Percentiles rank a stretch among this genome's conserved stretches.
Evolutionary conservation across 192 early-diverging fungal genomes (phyloP).

Genomic region (Mycoemilia scoparia): DNA sequence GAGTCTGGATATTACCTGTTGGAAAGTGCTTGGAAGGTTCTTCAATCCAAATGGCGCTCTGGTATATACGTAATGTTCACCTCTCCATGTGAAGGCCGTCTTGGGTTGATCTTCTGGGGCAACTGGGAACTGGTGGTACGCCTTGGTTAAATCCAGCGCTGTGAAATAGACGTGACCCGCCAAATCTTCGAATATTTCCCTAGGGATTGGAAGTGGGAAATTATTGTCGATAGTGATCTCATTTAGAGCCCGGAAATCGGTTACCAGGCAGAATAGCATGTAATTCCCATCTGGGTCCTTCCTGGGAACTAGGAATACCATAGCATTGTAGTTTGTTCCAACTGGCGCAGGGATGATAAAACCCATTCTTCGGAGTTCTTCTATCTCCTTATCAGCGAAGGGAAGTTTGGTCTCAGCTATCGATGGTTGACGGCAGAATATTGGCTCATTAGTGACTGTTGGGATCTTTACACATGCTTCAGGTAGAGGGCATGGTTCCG

Average conservation of each 20-base stretch:
- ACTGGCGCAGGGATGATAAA: conserved; percentile 1
- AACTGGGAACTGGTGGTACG: not conserved
- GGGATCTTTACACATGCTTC: too few relatives aligned
- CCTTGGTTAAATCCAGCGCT: conserved; percentile 1
- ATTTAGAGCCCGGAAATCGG: not conserved
- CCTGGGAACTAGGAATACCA: conserved; percentile 1
- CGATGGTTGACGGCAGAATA: too few relatives aligned
- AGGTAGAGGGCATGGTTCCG: too few relatives aligned
- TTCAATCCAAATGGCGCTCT: too few relatives aligned
- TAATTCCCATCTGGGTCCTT: not conserved
- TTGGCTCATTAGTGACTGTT: too few relatives aligned
- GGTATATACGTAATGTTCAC: not conserved
- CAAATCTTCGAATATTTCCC: not conserved
- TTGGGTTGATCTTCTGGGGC: conserved; percentile 1
- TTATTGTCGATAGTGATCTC: not conserved
- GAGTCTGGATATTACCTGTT: too few relatives aligned
- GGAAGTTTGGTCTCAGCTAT: too few relatives aligned
- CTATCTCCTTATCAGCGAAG: not conserved
- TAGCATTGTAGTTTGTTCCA: not conserved
- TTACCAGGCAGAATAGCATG: not conserved
- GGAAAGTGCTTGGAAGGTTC: too few relatives aligned
- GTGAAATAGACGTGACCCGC: not conserved
- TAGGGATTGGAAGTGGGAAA: not conserved
- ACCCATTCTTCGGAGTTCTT: not conserved
- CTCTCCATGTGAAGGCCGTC: conserved; percentile 1